Evolutionary conservation across 805 yeast genomes (phyloP).

Genomic region (Saturnispora sekii): DNA sequence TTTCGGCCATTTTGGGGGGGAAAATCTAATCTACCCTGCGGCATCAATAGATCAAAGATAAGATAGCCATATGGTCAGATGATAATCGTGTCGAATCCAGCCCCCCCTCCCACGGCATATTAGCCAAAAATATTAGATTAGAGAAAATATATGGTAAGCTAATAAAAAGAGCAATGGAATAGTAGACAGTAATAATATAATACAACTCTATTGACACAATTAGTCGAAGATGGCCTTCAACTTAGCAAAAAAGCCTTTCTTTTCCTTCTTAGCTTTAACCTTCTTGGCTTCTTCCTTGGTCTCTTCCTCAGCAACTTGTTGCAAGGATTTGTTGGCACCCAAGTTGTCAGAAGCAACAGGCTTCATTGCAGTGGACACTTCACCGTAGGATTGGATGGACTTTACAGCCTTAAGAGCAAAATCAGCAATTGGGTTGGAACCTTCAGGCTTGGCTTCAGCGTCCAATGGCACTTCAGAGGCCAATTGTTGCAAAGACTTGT

Average conservation of each 20-base stretch:
- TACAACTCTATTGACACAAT: not conserved
- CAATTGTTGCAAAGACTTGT: conserved; percentile 6
- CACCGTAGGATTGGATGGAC: conserved; percentile 7
- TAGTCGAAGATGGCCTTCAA: conserved; percentile 5
- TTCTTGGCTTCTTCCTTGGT: not conserved
- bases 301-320: conserved; percentile 4
- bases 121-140: too few relatives aligned
- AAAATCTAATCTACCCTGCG: too few relatives aligned
- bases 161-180: not conserved
- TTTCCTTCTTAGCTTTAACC: conserved; percentile 4
- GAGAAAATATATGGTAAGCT: not conserved
- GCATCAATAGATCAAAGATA: too few relatives aligned
- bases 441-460: not conserved
- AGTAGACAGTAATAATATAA: not conserved
- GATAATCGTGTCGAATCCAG: too few relatives aligned
- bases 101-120: too few relatives aligned
- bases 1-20: too few relatives aligned
- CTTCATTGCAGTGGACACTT: conserved; percentile 6
- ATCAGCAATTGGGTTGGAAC: not conserved
- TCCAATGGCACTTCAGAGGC: conserved; percentile 6
- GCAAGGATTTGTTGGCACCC: conserved; percentile 6
- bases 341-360: conserved; percentile 6
- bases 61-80: too few relatives aligned
- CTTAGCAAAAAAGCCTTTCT: conserved; percentile 8
- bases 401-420: conserved; percentile 5